These are phyloP conservation scores for Antrodiella citrinella DNA, from an alignment of 768 basidiomycete species.

Conservation along the genomic window DNA sequence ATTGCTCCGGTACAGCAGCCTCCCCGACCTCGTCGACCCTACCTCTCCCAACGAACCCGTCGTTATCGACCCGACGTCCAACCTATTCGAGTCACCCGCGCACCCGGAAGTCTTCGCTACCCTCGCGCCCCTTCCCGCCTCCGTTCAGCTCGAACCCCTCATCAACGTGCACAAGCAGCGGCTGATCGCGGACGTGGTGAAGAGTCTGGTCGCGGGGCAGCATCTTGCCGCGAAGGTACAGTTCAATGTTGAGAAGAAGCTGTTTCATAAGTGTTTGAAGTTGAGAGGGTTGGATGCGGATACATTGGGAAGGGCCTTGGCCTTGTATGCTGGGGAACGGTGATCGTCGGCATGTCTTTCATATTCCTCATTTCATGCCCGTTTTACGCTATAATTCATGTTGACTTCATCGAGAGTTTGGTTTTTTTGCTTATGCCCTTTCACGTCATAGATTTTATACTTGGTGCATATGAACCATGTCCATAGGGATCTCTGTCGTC, in stretches of 20 bases:
- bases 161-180: conserved; percentile 90
- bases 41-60: conserved; percentile 67
- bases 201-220: conserved; percentile 73
- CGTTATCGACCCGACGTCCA: conserved; percentile 51
- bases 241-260: conserved; percentile 55
- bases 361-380: too few relatives aligned
- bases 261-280: conserved; percentile 69
- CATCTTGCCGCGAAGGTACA: conserved; percentile 72
- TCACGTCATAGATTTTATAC: not conserved
- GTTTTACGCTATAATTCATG: not conserved
- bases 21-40: conserved; percentile 80
- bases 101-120: conserved; percentile 76
- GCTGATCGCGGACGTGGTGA: conserved; percentile 72
- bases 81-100: conserved; percentile 58
- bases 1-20: conserved; percentile 50
- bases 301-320: conserved; percentile 41
- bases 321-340: conserved; percentile 24
- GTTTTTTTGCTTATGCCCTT: not conserved
- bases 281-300: conserved; percentile 57
- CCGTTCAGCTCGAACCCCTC: conserved; percentile 77
- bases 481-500: not conserved
- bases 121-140: conserved; percentile 60
- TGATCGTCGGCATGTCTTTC: too few relatives aligned
- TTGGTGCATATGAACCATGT: not conserved
- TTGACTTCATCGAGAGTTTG: not conserved